Evolutionary conservation across 2,329 filamentous ascomycete genomes (phyloP).

Genomic region (Colletotrichum nymphaeae): DNA sequence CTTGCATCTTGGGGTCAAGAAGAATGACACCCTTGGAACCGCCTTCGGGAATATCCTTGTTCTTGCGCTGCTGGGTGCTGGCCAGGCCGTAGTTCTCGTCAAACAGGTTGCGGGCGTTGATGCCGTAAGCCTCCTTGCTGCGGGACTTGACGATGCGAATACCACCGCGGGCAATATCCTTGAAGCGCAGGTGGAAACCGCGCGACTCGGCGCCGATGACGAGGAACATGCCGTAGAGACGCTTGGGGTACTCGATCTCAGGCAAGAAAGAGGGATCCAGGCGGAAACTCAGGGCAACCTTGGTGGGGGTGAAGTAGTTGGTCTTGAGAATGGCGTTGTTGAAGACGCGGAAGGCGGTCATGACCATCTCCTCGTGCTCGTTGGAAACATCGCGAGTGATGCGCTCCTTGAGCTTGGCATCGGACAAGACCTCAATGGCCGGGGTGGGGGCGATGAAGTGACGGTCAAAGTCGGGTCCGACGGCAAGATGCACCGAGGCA

Average conservation of each 20-base stretch:
- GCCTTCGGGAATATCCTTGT: constrained; percentile 99
- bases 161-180: constrained; percentile 95
- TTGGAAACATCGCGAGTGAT: constrained; percentile 86
- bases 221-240: constrained; percentile 97
- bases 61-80: constrained; percentile 99
- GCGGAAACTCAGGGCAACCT: constrained; percentile 97
- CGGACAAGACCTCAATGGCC: constrained; percentile 77
- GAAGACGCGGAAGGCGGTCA: constrained; percentile 96
- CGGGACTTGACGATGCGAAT: constrained; percentile 99
- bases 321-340: constrained; percentile 95
- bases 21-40: constrained; percentile 98
- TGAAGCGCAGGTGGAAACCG: constrained; percentile 97
- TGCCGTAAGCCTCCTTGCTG: constrained; percentile 93
- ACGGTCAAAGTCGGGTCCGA: constrained; percentile 62
- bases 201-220: constrained; percentile 97
- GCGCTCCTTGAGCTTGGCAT: constrained; percentile 77
- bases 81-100: constrained; percentile 99
- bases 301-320: constrained; percentile 97
- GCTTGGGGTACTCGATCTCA: constrained; percentile 90
- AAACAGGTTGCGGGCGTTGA: constrained; percentile 96
- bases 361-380: constrained; percentile 98
- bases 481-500: constrained; percentile 81
- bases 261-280: constrained; percentile 91
- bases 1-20: constrained; percentile 92
- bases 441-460: constrained; percentile 66